These are phyloP conservation scores for Phylloporus rhodoxanthus DNA, from an alignment of 768 basidiomycete species.

Conservation along the genomic window DNA sequence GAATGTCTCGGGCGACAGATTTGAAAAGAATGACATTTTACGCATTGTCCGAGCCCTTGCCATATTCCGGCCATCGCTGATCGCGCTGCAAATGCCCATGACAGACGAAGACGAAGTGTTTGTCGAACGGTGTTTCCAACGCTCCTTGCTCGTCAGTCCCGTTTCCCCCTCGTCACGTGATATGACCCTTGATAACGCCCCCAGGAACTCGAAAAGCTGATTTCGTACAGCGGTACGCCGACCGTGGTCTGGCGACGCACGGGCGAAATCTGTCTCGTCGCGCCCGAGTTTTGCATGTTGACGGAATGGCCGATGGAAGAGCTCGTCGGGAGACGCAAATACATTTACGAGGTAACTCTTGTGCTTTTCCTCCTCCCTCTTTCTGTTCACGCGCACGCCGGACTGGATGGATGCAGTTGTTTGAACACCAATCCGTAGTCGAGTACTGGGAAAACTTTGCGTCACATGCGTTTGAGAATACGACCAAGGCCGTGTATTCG, in stretches of 20 bases:
- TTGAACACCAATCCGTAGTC: constrained; percentile 92
- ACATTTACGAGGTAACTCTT: constrained; percentile 34
- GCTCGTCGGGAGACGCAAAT: constrained; percentile 53
- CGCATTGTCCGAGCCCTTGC: constrained; percentile 92
- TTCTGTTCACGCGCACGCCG: constrained; percentile 13
- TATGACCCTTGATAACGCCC: background rate
- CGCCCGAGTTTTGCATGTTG: constrained; percentile 92
- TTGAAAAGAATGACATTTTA: constrained; percentile 93
- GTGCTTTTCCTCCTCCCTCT: constrained; percentile 8
- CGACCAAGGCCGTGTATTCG: constrained; percentile 90
- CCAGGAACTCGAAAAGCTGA: constrained; percentile 94
- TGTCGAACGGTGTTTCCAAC: constrained; percentile 92
- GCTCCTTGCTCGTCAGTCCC: constrained; percentile 72
- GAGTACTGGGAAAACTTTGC: constrained; percentile 98
- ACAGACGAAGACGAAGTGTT: constrained; percentile 95
- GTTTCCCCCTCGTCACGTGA: constrained; percentile 3
- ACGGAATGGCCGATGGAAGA: constrained; percentile 89
- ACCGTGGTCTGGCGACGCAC: constrained; percentile 98
- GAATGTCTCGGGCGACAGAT: constrained; percentile 44
- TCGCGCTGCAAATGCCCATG: constrained; percentile 96
- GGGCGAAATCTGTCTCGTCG: constrained; percentile 95
- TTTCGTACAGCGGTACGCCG: constrained; percentile 94
- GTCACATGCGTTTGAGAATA: constrained; percentile 95
- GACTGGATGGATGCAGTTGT: constrained; percentile 47
- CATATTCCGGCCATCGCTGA: constrained; percentile 92